A percentile compares a stretch with the other conserved stretches of the same genome.
Evolutionary conservation across 106 monocot species (phyloP).

Genomic region (Vanilla planifolia): DNA sequence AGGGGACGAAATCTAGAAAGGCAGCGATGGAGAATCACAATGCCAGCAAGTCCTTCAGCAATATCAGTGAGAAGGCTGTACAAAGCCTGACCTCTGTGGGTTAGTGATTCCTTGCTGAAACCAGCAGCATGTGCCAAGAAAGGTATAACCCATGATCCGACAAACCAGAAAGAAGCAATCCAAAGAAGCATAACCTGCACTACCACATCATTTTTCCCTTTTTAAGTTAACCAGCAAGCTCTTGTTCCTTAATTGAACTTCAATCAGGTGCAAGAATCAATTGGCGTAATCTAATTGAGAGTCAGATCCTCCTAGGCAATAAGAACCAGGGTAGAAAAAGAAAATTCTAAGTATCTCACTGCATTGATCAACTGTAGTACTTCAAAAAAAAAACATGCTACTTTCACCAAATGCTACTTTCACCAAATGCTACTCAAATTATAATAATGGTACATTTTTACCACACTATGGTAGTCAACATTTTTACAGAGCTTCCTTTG

Average conservation of each 20-base stretch:
- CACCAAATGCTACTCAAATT: too few species aligned
- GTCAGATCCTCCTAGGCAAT: too few species aligned
- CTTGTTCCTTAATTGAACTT: neutral
- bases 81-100: conserved; percentile 49
- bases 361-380: too few species aligned
- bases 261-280: neutral
- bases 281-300: neutral
- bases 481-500: too few species aligned
- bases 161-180: conserved; percentile 53
- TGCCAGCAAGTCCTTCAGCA: conserved; percentile 47
- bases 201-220: neutral
- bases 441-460: too few species aligned
- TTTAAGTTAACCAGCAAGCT: too few species aligned
- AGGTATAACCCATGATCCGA: conserved; percentile 57
- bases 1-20: conserved; percentile 42
- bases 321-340: conserved; percentile 1
- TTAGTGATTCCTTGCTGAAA: conserved; percentile 42
- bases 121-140: conserved; percentile 45
- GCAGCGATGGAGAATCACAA: conserved; percentile 46
- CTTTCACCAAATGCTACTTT: too few species aligned
- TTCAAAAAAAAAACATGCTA: too few species aligned
- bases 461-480: too few species aligned
- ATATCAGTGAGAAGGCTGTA: conserved; percentile 56
- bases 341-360: too few species aligned
- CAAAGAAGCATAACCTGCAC: conserved; percentile 60